Evolutionary conservation across 768 basidiomycete genomes (phyloP), one percentile per base, ranked within the genome.

Genomic region (Astraeus odoratus): DNA sequence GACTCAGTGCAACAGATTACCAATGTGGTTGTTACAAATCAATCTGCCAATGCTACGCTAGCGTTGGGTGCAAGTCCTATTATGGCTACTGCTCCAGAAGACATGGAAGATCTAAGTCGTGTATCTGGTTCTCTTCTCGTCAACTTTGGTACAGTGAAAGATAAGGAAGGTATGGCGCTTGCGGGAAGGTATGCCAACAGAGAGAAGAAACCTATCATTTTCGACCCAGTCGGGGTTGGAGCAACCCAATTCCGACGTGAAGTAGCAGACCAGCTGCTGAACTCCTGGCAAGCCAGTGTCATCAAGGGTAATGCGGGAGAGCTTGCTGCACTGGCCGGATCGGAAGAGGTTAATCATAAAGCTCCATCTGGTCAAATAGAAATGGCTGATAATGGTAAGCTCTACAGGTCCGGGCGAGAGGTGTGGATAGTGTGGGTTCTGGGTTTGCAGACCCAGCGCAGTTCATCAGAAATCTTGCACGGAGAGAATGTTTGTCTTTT

Each of bases 261-360:
- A 8, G 74, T 71, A 10, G 52, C 56, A 13, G 39, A 59, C 80
- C 88, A 80, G 44, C 71, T 95, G 10, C 65, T 95, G 16, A 69
- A 83, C 47, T 65, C 68, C 19, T 95, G 86, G 79, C 91, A 94
- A 63, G 80, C 84, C 9, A 83, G 85, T 15, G 86, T 95, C 18
- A 93, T 97, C 65, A 97, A 97, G 65, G 93, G 93, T 3, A 96
- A 97, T 57, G 86, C 90, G 0, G 88, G 78, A 13, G 94, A 97
- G 66, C 80, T 97, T 18, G 90, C 82, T 0, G 76, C 85, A 0
- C 61, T 95, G 8, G 77, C 81, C 2, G 75, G 82, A n/a, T 86
- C 86, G 0, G 61, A 62, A 12, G 94, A 94, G 71, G 92, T 86
- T 36, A 13, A 51, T 46, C 30, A 18, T 23, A 19, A 20, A 15